Evolutionary conservation across 148 eudicot genomes (phyloP), one percentile per base, ranked within the genome.

Genomic region (Chenopodium suecicum): DNA sequence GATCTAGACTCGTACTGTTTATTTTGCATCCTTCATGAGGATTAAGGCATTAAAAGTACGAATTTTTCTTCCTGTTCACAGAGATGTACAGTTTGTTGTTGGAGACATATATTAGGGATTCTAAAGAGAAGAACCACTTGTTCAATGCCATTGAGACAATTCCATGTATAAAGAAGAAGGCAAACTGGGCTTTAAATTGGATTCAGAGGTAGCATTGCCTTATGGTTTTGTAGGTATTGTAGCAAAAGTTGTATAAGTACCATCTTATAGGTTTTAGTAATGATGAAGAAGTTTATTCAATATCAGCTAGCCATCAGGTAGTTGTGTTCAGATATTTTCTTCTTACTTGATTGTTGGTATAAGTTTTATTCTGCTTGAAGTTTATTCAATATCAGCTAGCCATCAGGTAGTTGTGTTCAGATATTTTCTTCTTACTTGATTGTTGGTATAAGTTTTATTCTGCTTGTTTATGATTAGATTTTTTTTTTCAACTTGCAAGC

Each of bases 11-110:
- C 70, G 71, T 64, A 17, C 44, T 23, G 31, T 7, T 65, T 72
- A 78, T 63, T 34, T 50, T 44, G 48, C 77, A 66, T 78, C 37
- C 62, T 70, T 69, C 41, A 22, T 10, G 44, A 80, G 76, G 25
- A 69, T 74, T 78, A 27, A 27, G 29, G 29, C 29, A 27, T 27
- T 27, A 70, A 74, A 29, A 9, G 73, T 68, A 44, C 25, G 32
- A 56, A 64, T 19, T 16, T 64, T 74, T 68, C 72, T 54, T 37
- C 58, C 70, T 54, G 29, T 76, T 82, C 63, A 37, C 87, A 93
- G 98, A 94, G 80, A 94, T 94, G 96, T 94, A 94, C 89, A 92
- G 94, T 86, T 83, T 91, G 84, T 88, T 94, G 78, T 81, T 94
- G 88, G 97, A 94, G 79, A 90, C 97, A 25, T 90, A 86, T 79